Evolutionary conservation across 176 grass and related monocot genomes (phyloP).

Genomic region (Areca catechu): DNA sequence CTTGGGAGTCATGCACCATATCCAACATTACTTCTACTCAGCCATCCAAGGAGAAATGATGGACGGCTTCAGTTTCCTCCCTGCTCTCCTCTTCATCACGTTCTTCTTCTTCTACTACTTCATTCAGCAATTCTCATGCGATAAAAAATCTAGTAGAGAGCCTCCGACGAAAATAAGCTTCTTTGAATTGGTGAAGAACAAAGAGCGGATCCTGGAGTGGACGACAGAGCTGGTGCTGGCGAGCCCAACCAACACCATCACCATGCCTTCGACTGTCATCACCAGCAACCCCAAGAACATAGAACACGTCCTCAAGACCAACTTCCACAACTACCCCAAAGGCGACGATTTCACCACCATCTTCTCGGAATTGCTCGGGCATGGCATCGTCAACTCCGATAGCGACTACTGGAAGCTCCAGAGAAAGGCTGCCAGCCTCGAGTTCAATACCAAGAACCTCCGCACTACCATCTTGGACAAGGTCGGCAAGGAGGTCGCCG

Average conservation of each 20-base stretch:
- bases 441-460: constrained; percentile 9
- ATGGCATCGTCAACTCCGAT: constrained; percentile 8
- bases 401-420: background rate
- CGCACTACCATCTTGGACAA: constrained; percentile 1
- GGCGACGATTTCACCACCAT: background rate
- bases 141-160: too few species aligned
- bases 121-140: too few species aligned
- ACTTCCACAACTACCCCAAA: background rate
- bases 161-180: constrained; percentile 11
- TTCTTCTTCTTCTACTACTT: too few species aligned
- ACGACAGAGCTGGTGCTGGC: constrained; percentile 22
- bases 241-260: constrained; percentile 16
- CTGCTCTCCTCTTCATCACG: too few species aligned
- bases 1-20: too few species aligned
- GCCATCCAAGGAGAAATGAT: too few species aligned
- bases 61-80: too few species aligned
- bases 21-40: too few species aligned
- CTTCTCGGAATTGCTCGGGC: constrained; percentile 7
- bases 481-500: background rate
- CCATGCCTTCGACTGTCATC: constrained; percentile 32
- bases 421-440: background rate
- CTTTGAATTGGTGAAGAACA: constrained; percentile 50
- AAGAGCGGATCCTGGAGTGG: constrained; percentile 48
- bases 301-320: constrained; percentile 16
- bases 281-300: constrained; percentile 42